Evolutionary conservation across 2,329 filamentous ascomycete species (phyloP).

Genomic region (Ophiostoma fasciatum): DNA sequence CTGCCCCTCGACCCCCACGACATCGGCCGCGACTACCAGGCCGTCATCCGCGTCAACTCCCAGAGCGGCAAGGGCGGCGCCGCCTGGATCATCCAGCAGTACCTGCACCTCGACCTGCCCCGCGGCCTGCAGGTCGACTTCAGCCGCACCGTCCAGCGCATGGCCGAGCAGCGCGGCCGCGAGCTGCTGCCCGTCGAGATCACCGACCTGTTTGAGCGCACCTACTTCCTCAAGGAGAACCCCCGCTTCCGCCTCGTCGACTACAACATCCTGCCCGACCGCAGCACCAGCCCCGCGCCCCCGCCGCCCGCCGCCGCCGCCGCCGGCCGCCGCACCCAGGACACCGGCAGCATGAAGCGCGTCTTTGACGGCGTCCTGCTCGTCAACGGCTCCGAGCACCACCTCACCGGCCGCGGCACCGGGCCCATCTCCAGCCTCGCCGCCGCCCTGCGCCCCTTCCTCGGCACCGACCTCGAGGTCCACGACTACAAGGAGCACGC

Average conservation of each 20-base stretch:
- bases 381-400: slow-evolving; percentile 67
- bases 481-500: slow-evolving; percentile 94
- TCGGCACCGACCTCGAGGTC: slow-evolving; percentile 74
- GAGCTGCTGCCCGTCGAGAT: slow-evolving; percentile 80
- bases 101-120: slow-evolving; percentile 81
- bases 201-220: slow-evolving; percentile 70
- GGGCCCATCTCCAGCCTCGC: slow-evolving; percentile 83
- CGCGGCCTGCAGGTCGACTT: slow-evolving; percentile 87
- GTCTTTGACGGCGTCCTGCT: slow-evolving; percentile 74
- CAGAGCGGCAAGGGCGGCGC: slow-evolving; percentile 90
- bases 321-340: slow-evolving; percentile 53
- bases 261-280: slow-evolving; percentile 80
- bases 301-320: no score
- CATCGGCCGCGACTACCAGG: slow-evolving; percentile 94
- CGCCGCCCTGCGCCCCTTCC: slow-evolving; percentile 58
- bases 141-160: slow-evolving; percentile 68
- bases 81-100: slow-evolving; percentile 83
- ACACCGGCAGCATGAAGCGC: slow-evolving; percentile 64
- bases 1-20: slow-evolving; percentile 85
- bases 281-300: slow-evolving; percentile 59
- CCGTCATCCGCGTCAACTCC: slow-evolving; percentile 94
- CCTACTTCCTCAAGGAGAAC: slow-evolving; percentile 73
- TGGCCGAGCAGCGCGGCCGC: slow-evolving; percentile 65
- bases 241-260: slow-evolving; percentile 77
- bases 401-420: slow-evolving; percentile 67